Conservation (phyloP, 345 rosid genomes). For the Xanthoceras sorbifolium region DNA sequence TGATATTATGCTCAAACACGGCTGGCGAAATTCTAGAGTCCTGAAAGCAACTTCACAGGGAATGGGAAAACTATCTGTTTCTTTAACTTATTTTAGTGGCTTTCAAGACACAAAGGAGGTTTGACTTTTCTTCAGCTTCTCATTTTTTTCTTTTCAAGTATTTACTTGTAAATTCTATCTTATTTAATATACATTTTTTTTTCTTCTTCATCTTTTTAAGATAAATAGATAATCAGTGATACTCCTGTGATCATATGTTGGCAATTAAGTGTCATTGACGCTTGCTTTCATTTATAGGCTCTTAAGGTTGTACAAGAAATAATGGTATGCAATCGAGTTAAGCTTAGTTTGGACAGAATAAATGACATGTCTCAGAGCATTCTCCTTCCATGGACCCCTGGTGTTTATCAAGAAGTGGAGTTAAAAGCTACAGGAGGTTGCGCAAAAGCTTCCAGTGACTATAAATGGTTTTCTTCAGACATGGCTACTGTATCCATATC, state of each 20-base stretch:
- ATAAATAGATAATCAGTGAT: neutral
- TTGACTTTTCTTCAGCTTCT: constrained; percentile 18
- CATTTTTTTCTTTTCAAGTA: constrained; percentile 1
- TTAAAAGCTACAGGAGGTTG: constrained; percentile 87
- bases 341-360: constrained; percentile 48
- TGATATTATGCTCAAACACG: constrained; percentile 49
- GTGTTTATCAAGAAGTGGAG: constrained; percentile 81
- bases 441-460: constrained; percentile 74
- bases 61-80: constrained; percentile 65
- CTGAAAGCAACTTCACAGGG: constrained; percentile 69
- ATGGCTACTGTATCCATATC: constrained; percentile 59
- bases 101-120: constrained; percentile 61
- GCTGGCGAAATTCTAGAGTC: constrained; percentile 58
- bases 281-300: constrained; percentile 49
- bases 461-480: constrained; percentile 92
- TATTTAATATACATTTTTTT: neutral
- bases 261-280: constrained; percentile 12
- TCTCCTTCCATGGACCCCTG: constrained; percentile 85
- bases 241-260: neutral
- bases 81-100: constrained; percentile 65
- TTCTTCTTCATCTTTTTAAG: neutral
- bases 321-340: constrained; percentile 74
- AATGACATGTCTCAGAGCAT: constrained; percentile 39
- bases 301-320: constrained; percentile 75
- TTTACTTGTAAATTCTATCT: neutral